Evolutionary conservation across 495 filamentous ascomycete genomes (phyloP).

Genomic region (Neurospora sp.): DNA sequence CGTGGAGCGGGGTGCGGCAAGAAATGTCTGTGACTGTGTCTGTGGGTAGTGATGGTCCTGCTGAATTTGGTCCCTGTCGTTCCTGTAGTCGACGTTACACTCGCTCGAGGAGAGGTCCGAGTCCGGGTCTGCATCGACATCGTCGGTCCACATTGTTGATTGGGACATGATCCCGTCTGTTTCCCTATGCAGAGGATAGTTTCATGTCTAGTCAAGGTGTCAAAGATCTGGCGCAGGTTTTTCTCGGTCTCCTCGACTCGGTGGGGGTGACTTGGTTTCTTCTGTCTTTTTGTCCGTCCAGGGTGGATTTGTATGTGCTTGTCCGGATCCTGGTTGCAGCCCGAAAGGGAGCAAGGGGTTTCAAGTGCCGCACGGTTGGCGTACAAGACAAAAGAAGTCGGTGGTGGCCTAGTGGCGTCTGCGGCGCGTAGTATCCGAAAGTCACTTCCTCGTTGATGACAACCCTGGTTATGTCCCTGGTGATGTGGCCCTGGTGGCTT

Average conservation of each 20-base stretch:
- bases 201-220: background rate
- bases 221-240: background rate
- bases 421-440: background rate
- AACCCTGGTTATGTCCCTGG: background rate
- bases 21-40: background rate
- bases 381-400: background rate
- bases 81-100: background rate
- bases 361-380: background rate
- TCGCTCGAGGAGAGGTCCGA: background rate
- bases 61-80: background rate
- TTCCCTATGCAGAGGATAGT: background rate
- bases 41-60: background rate
- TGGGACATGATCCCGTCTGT: background rate
- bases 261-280: background rate
- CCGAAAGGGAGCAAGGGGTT: background rate
- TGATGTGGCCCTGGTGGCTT: background rate
- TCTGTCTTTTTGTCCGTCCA: background rate
- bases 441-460: background rate
- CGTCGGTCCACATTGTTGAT: background rate
- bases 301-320: background rate
- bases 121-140: background rate
- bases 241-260: background rate
- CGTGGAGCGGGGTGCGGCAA: background rate
- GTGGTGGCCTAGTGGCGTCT: background rate
- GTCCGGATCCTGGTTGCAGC: background rate